phyloP scores from a whole-genome alignment of 2,329 filamentous ascomycete species.

The Aspergillus pseudotamarii region DNA sequence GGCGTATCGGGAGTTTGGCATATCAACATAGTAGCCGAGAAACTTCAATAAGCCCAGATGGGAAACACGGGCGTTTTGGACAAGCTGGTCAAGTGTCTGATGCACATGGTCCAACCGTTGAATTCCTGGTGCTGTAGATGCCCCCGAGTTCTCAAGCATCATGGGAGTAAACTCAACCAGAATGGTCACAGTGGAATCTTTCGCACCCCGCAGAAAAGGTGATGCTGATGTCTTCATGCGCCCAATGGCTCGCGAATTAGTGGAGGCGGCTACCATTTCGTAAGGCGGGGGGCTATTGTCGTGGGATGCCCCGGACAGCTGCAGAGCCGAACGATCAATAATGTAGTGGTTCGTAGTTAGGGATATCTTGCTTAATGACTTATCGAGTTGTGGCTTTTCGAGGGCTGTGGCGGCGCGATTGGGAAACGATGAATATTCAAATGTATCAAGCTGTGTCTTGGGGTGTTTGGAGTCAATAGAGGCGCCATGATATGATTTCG shows the following conservation, averaged over 20 bases:
- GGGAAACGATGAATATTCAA: conserved; percentile 27
- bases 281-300: conserved; percentile 47
- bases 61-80: conserved; percentile 45
- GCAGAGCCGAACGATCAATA: conserved; percentile 43
- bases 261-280: conserved; percentile 44
- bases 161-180: conserved; percentile 48
- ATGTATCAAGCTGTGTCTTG: conserved; percentile 27
- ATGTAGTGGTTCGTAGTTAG: conserved; percentile 35
- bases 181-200: conserved; percentile 42
- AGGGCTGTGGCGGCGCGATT: conserved; percentile 16
- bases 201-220: conserved; percentile 33
- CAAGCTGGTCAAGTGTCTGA: conserved; percentile 42
- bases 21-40: conserved; percentile 59
- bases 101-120: conserved; percentile 41
- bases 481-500: conserved; percentile 38
- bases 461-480: conserved; percentile 40
- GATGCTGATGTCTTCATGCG: conserved; percentile 44
- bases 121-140: conserved; percentile 28
- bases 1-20: conserved; percentile 59
- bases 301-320: conserved; percentile 43
- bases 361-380: conserved; percentile 27
- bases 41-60: conserved; percentile 48
- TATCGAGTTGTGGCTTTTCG: conserved; percentile 20
- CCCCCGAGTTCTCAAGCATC: conserved; percentile 38
- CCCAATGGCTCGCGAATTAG: conserved; percentile 46